Conservation (phyloP, 768 basidiomycete species). For the Daedaleopsis sinensis region DNA sequence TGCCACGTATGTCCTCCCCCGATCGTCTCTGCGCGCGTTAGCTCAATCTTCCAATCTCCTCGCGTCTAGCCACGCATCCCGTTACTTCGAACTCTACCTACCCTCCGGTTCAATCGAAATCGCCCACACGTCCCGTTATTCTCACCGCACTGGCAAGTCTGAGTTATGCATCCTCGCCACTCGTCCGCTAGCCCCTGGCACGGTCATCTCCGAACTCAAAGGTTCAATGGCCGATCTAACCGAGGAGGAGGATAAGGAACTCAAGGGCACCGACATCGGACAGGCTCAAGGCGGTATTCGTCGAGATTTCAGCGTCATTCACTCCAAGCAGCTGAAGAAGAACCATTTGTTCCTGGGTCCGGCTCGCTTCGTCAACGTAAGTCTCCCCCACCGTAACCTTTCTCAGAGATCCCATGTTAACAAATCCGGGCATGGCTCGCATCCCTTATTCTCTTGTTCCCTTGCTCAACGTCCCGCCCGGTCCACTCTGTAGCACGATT, state of each 20-base stretch:
- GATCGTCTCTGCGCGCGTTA: conserved; percentile 26
- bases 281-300: conserved; percentile 63
- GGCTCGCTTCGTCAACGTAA: conserved; percentile 90
- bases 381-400: conserved; percentile 28
- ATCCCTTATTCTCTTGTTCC: conserved; percentile 4
- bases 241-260: conserved; percentile 82
- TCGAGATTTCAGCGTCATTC: conserved; percentile 89
- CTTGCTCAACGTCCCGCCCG: conserved; percentile 17
- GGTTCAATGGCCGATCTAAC: conserved; percentile 90
- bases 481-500: conserved; percentile 67
- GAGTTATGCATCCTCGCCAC: conserved; percentile 89
- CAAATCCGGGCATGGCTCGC: too few species aligned
- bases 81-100: conserved; percentile 87
- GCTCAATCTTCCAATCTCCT: conserved; percentile 14
- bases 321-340: conserved; percentile 90
- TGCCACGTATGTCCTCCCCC: conserved; percentile 71
- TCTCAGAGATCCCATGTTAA: background rate
- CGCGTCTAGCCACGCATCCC: conserved; percentile 73
- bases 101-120: conserved; percentile 86
- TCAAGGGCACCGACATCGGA: conserved; percentile 79
- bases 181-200: conserved; percentile 63
- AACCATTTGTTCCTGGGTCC: conserved; percentile 91
- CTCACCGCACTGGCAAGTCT: conserved; percentile 85
- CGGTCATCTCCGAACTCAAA: conserved; percentile 83
- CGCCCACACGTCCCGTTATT: conserved; percentile 85